These are phyloP conservation scores for Aspergillus spinulosporus DNA, from an alignment of 2,329 filamentous ascomycete species.

Conservation along the genomic window DNA sequence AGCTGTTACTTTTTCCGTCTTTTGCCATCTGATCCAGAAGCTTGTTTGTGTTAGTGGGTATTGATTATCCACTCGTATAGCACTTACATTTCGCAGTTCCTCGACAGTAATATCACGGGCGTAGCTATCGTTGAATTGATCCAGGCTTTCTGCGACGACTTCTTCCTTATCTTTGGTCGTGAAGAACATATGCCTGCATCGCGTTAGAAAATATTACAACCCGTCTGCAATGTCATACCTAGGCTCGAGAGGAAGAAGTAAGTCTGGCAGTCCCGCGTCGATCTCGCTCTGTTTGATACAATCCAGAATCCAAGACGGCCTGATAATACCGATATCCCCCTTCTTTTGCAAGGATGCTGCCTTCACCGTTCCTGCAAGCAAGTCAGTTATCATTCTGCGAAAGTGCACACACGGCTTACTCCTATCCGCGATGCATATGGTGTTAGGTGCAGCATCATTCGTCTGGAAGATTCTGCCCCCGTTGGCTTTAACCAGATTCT, in stretches of 20 bases:
- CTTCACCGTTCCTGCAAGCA: conserved; percentile 61
- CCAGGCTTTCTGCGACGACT: conserved; percentile 63
- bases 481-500: conserved; percentile 77
- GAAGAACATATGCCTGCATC: conserved; percentile 67
- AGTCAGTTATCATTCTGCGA: conserved; percentile 15
- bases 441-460: conserved; percentile 60
- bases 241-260: conserved; percentile 65
- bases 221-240: conserved; percentile 37
- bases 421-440: conserved; percentile 77
- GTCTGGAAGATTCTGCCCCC: conserved; percentile 79
- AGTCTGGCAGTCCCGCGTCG: conserved; percentile 54
- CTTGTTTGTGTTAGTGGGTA: conserved; percentile 18
- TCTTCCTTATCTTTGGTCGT: conserved; percentile 58
- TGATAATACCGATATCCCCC: conserved; percentile 70
- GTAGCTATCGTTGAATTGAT: conserved; percentile 82
- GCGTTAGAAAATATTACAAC: conserved; percentile 10
- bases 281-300: conserved; percentile 64
- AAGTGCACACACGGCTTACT: conserved; percentile 38
- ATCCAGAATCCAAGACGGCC: conserved; percentile 79
- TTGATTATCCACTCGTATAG: conserved; percentile 7
- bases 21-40: conserved; percentile 46
- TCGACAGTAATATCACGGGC: conserved; percentile 65
- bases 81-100: conserved; percentile 57
- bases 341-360: conserved; percentile 78
- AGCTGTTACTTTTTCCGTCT: conserved; percentile 26